These are phyloP conservation scores for Botryotinia narcissicola DNA, from an alignment of 2,329 filamentous ascomycete genomes.

Conservation along the genomic window DNA sequence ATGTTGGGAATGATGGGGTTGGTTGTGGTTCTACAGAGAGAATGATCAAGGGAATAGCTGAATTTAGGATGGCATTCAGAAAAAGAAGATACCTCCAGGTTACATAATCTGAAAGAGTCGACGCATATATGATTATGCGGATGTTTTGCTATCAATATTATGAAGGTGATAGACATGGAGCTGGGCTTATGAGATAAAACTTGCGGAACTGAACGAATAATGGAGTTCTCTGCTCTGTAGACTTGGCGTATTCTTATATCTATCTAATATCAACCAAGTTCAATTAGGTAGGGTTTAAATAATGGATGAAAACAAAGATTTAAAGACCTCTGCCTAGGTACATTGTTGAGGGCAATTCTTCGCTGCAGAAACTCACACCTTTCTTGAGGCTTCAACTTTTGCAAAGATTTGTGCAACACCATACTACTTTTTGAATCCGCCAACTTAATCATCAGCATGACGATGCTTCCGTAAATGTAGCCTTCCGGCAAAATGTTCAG, in stretches of 20 bases:
- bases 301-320: not conserved
- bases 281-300: too few species aligned
- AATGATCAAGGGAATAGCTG: conserved; percentile 48
- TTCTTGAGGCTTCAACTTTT: not conserved
- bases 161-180: not conserved
- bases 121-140: conserved; percentile 3
- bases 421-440: not conserved
- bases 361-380: not conserved
- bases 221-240: not conserved
- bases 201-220: not conserved
- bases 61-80: not conserved
- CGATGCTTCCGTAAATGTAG: not conserved
- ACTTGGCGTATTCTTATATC: not conserved
- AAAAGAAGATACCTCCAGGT: conserved; percentile 30
- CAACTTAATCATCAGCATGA: not conserved
- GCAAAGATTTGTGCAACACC: not conserved
- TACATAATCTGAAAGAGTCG: conserved; percentile 23
- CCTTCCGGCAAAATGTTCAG: conserved; percentile 1
- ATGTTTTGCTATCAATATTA: not conserved
- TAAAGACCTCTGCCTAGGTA: not conserved
- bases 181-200: too few species aligned
- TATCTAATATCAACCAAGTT: not conserved
- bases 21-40: conserved; percentile 86
- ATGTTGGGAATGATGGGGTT: conserved; percentile 94
- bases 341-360: not conserved